Evolutionary conservation across 2,329 filamentous ascomycete species (phyloP).

Genomic region (Coniochaeta hoffmannii): DNA sequence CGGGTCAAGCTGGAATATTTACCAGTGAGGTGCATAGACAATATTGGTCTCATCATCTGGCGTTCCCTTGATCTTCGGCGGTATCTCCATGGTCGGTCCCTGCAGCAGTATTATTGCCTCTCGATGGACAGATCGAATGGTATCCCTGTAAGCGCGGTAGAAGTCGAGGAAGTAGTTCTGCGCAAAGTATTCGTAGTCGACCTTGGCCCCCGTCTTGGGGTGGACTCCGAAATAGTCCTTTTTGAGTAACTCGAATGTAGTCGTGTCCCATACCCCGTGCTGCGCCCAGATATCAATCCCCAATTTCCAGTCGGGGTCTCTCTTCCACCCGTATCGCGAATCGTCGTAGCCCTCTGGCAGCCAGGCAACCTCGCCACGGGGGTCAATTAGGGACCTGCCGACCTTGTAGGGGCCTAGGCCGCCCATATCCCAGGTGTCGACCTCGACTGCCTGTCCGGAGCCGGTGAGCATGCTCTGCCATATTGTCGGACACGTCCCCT

Average conservation of each 20-base stretch:
- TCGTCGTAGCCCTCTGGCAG: conserved; percentile 78
- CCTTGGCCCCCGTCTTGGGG: conserved; percentile 61
- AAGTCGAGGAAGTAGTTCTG: conserved; percentile 88
- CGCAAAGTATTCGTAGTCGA: conserved; percentile 81
- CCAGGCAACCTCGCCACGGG: conserved; percentile 80
- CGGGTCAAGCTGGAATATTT: too few relatives aligned
- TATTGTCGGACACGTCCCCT: conserved; percentile 85
- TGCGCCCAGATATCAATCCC: conserved; percentile 97
- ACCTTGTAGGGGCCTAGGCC: conserved; percentile 87
- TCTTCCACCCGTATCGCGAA: conserved; percentile 79
- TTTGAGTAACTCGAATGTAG: conserved; percentile 65
- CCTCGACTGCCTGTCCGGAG: conserved; percentile 83
- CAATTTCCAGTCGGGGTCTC: conserved; percentile 80
- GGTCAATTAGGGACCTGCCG: conserved; percentile 75
- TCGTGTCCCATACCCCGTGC: conserved; percentile 88
- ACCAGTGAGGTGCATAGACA: conserved; percentile 89
- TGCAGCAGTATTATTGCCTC: conserved; percentile 86
- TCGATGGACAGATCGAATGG: conserved; percentile 68
- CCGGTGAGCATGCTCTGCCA: conserved; percentile 92
- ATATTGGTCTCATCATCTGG: conserved; percentile 82
- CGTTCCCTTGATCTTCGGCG: conserved; percentile 80
- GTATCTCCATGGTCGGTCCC: conserved; percentile 84
- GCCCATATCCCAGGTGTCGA: conserved; percentile 90
- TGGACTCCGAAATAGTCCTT: conserved; percentile 85
- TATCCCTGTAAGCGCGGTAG: conserved; percentile 68